A percentile compares a stretch with the other conserved stretches of the same genome.
phyloP scores from a whole-genome alignment of 306 rosid genomes.

The Cicer chorassanicum region DNA sequence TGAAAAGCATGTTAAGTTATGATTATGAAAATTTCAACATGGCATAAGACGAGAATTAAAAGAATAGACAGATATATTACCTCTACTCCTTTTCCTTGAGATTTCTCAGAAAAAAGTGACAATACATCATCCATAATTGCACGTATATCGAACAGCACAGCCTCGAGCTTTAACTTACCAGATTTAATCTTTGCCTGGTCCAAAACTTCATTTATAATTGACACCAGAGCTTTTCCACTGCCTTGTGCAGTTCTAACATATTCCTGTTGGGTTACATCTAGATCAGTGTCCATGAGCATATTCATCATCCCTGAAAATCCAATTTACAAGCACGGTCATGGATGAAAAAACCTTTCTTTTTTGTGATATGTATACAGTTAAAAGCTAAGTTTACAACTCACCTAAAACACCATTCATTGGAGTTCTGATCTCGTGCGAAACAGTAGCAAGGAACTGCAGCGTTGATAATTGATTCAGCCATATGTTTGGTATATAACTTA shows the following conservation, averaged over 20 bases:
- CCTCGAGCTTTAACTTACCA: conserved; percentile 96
- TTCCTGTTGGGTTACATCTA: conserved; percentile 92
- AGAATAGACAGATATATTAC: conserved; percentile 54
- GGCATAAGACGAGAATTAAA: conserved; percentile 2
- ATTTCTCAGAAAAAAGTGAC: conserved; percentile 89
- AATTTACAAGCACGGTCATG: conserved; percentile 41
- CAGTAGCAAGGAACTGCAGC: conserved; percentile 95
- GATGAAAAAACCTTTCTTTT: conserved; percentile 28
- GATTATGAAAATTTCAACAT: conserved; percentile 19
- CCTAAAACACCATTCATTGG: conserved; percentile 99
- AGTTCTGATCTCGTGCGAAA: conserved; percentile 97
- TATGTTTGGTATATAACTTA: conserved; percentile 6
- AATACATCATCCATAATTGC: conserved; percentile 87
- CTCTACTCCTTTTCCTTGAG: conserved; percentile 96
- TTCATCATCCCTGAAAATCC: conserved; percentile 87
- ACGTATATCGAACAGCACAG: conserved; percentile 74
- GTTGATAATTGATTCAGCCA: conserved; percentile 43
- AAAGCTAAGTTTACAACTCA: conserved; percentile 49
- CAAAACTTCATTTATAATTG: conserved; percentile 90
- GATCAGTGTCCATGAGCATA: conserved; percentile 95
- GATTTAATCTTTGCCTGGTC: conserved; percentile 98
- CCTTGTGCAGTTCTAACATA: conserved; percentile 88
- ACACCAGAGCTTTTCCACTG: conserved; percentile 95
- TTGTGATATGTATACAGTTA: not conserved
- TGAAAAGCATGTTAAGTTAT: conserved; percentile 29